phyloP scores from a whole-genome alignment of 805 yeast genomes.

The Starmerella potacharoeniae region DNA sequence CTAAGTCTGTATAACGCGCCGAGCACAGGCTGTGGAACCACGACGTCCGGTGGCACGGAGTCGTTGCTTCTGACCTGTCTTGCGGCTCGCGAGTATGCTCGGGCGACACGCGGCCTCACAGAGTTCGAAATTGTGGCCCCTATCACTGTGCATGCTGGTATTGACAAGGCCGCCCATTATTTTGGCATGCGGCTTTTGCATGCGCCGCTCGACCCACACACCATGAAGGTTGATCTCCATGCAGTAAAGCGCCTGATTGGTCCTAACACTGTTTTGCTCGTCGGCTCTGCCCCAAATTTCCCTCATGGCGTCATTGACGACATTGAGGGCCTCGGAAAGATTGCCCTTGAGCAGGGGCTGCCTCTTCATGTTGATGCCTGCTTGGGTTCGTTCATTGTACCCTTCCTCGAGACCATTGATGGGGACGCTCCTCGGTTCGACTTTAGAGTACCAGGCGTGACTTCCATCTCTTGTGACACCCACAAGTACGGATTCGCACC shows the following conservation, averaged over 20 bases:
- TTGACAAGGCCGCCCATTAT: slow-evolving; percentile 84
- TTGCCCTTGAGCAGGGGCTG: slow-evolving; percentile 56
- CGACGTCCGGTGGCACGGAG: slow-evolving; percentile 94
- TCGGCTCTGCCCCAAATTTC: slow-evolving; percentile 93
- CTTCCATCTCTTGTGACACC: slow-evolving; percentile 98
- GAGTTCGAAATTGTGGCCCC: slow-evolving; percentile 87
- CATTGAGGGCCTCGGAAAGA: slow-evolving; percentile 53
- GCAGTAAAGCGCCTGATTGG: slow-evolving; percentile 59
- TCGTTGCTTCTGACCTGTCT: slow-evolving; percentile 76
- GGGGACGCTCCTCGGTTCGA: slow-evolving; percentile 48
- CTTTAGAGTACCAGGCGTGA: slow-evolving; percentile 78
- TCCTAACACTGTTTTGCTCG: slow-evolving; percentile 66
- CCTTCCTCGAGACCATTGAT: slow-evolving; percentile 54
- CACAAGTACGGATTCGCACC: slow-evolving; percentile 99
- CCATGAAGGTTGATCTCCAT: slow-evolving; percentile 54
- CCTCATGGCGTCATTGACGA: slow-evolving; percentile 96
- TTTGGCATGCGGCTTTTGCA: slow-evolving; percentile 77
- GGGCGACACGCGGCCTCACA: slow-evolving; percentile 38
- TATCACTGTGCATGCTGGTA: slow-evolving; percentile 83
- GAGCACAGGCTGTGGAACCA: slow-evolving; percentile 57
- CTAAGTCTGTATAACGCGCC: slow-evolving; percentile 75
- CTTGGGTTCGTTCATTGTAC: slow-evolving; percentile 80
- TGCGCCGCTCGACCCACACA: slow-evolving; percentile 59
- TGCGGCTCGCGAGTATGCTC: slow-evolving; percentile 73
- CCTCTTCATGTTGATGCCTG: slow-evolving; percentile 96